A percentile compares a stretch with the other conserved stretches of the same genome.
Evolutionary conservation across 2,329 filamentous ascomycete species (phyloP).

Genomic region (Furcasterigmium sp.): DNA sequence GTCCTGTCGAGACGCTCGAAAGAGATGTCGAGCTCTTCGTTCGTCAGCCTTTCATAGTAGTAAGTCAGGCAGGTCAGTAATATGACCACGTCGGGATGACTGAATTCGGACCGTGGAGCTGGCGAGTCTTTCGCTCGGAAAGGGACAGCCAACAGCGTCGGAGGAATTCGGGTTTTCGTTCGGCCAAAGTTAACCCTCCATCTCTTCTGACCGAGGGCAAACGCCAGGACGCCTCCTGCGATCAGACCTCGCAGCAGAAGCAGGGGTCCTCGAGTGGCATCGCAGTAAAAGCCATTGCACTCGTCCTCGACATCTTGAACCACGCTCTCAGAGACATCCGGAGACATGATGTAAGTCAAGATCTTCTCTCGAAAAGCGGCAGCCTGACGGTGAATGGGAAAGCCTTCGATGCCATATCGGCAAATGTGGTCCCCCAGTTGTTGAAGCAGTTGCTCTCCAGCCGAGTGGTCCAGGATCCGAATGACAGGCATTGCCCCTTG

Average conservation of each 20-base stretch:
- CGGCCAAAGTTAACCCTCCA: slow-evolving; percentile 63
- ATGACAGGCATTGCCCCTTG: slow-evolving; percentile 39
- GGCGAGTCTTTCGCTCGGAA: slow-evolving; percentile 56
- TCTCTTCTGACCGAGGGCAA: slow-evolving; percentile 49
- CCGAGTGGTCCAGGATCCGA: slow-evolving; percentile 36
- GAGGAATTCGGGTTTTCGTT: slow-evolving; percentile 31
- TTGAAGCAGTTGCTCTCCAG: slow-evolving; percentile 20
- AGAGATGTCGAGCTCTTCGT: slow-evolving; percentile 40
- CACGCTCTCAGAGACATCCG: slow-evolving; percentile 19
- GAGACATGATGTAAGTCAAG: slow-evolving; percentile 36
- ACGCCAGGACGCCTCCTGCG: slow-evolving; percentile 46
- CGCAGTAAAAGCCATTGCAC: slow-evolving; percentile 26
- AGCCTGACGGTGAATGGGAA: slow-evolving; percentile 35
- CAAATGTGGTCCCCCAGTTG: slow-evolving; percentile 35
- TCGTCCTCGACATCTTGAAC: slow-evolving; percentile 27
- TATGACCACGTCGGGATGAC: slow-evolving; percentile 55
- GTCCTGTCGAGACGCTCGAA: slow-evolving; percentile 43
- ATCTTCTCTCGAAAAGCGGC: slow-evolving; percentile 23
- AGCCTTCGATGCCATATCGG: slow-evolving; percentile 28
- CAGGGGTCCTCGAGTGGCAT: slow-evolving; percentile 25
- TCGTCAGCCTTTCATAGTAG: slow-evolving; percentile 49
- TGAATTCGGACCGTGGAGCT: slow-evolving; percentile 52
- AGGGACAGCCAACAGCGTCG: slow-evolving; percentile 48
- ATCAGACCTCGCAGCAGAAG: slow-evolving; percentile 52
- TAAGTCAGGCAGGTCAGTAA: slow-evolving; percentile 49